Evolutionary conservation across 257 asterid species (phyloP).

Genomic region (Ophiorrhiza pumila): DNA sequence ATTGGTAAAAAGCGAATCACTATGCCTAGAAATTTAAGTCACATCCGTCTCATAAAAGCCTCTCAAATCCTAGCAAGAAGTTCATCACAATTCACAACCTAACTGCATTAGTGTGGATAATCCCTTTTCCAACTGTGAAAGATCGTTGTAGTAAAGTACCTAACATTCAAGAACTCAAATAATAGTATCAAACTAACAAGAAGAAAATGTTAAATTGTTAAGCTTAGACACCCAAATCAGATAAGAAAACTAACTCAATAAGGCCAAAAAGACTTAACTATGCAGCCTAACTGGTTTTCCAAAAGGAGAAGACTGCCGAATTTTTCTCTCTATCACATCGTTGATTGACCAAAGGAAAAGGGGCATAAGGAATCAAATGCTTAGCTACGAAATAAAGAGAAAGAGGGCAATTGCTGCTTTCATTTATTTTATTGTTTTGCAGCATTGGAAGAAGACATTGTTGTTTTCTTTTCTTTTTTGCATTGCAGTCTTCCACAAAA

Average conservation of each 20-base stretch:
- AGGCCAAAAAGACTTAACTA: no score
- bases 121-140: neutral
- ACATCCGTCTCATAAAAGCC: neutral
- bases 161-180: conserved; percentile 9
- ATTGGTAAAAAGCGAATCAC: neutral
- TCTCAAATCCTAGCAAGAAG: neutral
- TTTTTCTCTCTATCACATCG: conserved; percentile 11
- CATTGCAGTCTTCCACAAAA: neutral
- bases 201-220: conserved; percentile 18
- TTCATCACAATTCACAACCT: conserved; percentile 7
- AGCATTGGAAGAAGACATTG: neutral
- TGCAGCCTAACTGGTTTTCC: conserved; percentile 15
- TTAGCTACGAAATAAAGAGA: conserved; percentile 15
- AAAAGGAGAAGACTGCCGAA: neutral
- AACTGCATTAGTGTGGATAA: neutral
- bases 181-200: conserved; percentile 1
- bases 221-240: conserved; percentile 27
- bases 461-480: neutral
- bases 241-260: conserved; percentile 5
- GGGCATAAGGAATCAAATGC: conserved; percentile 8
- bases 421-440: neutral
- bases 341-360: conserved; percentile 11
- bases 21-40: neutral
- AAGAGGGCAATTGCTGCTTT: conserved; percentile 3
- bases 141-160: conserved; percentile 5